Evolutionary conservation across 2,329 filamentous ascomycete species (phyloP).

Genomic region (Drechslerella dactyloides): DNA sequence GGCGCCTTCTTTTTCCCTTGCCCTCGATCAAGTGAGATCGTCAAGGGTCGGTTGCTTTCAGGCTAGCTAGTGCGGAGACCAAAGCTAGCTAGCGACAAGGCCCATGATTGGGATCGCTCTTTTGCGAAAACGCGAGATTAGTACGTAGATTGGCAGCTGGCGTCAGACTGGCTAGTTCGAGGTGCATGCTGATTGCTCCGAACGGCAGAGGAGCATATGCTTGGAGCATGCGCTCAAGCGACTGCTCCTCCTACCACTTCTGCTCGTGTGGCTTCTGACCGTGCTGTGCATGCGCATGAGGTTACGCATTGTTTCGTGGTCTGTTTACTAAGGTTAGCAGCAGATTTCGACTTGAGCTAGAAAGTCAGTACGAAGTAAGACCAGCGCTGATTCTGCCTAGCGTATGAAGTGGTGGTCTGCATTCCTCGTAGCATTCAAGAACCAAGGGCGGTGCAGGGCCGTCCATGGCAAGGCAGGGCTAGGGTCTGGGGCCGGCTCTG

Average conservation of each 20-base stretch:
- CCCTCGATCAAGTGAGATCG: neutral
- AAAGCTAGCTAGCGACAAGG: neutral
- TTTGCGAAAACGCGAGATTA: neutral
- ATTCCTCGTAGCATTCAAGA: neutral
- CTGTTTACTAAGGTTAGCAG: neutral
- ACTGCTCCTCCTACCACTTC: neutral
- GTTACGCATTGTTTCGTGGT: slow-evolving; percentile 3
- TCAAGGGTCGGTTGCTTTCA: neutral
- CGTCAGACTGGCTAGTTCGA: neutral
- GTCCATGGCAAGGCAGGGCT: neutral
- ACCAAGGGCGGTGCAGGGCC: neutral
- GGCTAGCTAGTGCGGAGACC: neutral
- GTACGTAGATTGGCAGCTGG: neutral
- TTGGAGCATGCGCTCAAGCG: neutral
- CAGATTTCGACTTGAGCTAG: too few species aligned
- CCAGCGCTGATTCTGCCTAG: slow-evolving; percentile 1
- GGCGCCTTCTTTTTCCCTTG: neutral
- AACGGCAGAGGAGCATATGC: neutral
- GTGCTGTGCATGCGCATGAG: neutral
- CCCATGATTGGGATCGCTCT: neutral
- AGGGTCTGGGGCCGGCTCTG: neutral
- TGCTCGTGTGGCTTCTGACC: neutral
- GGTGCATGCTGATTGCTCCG: slow-evolving; percentile 1
- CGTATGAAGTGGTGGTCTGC: neutral
- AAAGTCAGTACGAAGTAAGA: neutral